Conservation (phyloP, 2,329 filamentous ascomycete species). For the Aspergillus transmontanensis region DNA sequence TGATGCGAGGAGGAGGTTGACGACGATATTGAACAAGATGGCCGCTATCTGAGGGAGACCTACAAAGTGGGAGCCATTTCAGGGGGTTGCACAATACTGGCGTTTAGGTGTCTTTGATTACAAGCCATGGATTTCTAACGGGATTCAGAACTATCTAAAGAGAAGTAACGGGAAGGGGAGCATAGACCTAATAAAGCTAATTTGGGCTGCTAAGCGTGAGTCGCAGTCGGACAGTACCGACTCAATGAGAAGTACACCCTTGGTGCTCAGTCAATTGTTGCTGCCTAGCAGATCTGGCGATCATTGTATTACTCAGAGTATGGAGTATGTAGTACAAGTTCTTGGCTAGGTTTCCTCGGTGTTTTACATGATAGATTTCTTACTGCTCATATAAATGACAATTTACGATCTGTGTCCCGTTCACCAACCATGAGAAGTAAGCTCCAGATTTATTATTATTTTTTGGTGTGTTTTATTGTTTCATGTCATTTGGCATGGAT, state of each 20-base stretch:
- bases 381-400: no score
- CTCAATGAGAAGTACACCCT: background rate
- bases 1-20: conserved; percentile 39
- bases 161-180: background rate
- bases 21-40: conserved; percentile 34
- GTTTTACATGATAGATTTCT: background rate
- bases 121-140: background rate
- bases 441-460: no score
- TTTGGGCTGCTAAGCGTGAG: background rate
- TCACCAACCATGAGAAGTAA: no score
- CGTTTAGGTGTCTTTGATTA: background rate
- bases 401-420: no score
- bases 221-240: background rate
- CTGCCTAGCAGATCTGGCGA: conserved; percentile 14
- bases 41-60: conserved; percentile 14
- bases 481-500: no score
- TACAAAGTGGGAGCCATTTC: background rate
- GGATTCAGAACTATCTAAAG: background rate
- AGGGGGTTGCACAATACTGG: background rate
- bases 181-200: background rate
- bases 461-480: no score
- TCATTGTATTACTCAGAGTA: background rate
- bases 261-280: conserved; percentile 5
- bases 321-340: no score
- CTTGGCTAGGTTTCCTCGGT: background rate